Base-by-base conservation (phyloP, 83 land plant genomes). In the Thuja plicata region DNA sequence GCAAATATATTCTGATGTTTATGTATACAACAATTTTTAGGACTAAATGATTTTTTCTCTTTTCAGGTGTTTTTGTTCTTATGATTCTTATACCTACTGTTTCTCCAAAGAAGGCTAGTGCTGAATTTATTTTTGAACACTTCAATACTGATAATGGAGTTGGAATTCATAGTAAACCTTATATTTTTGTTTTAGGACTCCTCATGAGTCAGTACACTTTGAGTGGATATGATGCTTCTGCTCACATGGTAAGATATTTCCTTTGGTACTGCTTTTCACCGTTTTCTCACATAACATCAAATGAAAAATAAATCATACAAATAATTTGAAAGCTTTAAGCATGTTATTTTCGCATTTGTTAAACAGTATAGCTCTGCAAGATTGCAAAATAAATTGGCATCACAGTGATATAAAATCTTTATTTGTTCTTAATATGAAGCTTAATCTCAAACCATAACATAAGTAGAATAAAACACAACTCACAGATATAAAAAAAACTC, bases 151-250 rank as follows among this genome's bases (percentile, higher is more conserved):
- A 96, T 15, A 95, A 93, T 88, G 95, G 86, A 1, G 91, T 84
- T 46, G 96, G 97, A 73, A 95, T 98, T 40, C 91, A 92, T 86
- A 96, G 93, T 74, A 93, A 88, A 54, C 86, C 92, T 13, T 97
- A 98, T 88, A 96, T 98, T 55, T 98, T 98, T 91, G 93, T 96
- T 62, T 79, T 98, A 38, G 99, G 99, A 37, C 95, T 98, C 50
- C 90, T 98, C 27, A 96, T 97, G 99, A 95, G 97, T 92, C 99
- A 98, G 89, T 98, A 97, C 91, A 94, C 99, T 9, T 88, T 97
- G 15, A 92, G 94, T 37, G 99, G 99, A 70, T 98, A 93, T 90
- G 99, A 98, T 93, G 99, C 99, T 40, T 97, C 99, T 88, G 99
- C 99, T 78, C 95, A 98, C 89, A 97, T 98, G 99, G 99, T 95